Evolutionary conservation across 148 eudicot genomes (phyloP), one percentile per base, ranked within the genome.

Genomic region (Polygonum maritimum): DNA sequence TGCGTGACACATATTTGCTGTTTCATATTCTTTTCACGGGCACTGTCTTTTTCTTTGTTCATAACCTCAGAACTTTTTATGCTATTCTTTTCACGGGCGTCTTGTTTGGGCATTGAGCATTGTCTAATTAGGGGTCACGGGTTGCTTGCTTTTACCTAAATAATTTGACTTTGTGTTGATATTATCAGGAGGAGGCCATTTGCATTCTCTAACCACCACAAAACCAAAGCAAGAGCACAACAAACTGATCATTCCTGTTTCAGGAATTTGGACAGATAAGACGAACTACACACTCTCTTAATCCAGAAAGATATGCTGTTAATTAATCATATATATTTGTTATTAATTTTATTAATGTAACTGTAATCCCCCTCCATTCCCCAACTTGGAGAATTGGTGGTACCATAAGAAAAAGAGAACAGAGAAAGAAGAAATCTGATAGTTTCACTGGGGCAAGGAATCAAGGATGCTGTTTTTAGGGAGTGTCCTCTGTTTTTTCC

Each of bases 221-320:
- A 60, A 26, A 19, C 65, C 31, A 57, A 57, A 60, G 71, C 45
- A 38, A 41, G 5, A 6, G 44, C 38, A 36, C 67, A 60, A 60
- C 69, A 60, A 26, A 60, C 38, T 26, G 69, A 26, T 60, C 36
- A 26, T 22, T 60, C 38, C 69, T 60, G 69, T 26, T 60, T 22
- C 36, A 60, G 69, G 69, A 60, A 60, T 26, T 60, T 60, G 69
- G 69, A 67, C 71, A 67, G 71, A 67, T 67, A 67, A 67, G 71
- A 67, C 44, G 71, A 67, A 19, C 19, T 36, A 67, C 71, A 36
- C 44, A 67, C 44, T 67, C 45, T 67, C n/a, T 60, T 62, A 62
- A 62, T 62, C 26, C 71, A 35, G 36, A 67, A 67, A 15, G 45
- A 67, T 35, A 38, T 38, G 19, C 15, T 67, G 71, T 67, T 67